A percentile compares a stretch with the other conserved stretches of the same genome.
Evolutionary conservation across 129 eudicot genomes (phyloP).

Genomic region (Centaurea solstitialis): DNA sequence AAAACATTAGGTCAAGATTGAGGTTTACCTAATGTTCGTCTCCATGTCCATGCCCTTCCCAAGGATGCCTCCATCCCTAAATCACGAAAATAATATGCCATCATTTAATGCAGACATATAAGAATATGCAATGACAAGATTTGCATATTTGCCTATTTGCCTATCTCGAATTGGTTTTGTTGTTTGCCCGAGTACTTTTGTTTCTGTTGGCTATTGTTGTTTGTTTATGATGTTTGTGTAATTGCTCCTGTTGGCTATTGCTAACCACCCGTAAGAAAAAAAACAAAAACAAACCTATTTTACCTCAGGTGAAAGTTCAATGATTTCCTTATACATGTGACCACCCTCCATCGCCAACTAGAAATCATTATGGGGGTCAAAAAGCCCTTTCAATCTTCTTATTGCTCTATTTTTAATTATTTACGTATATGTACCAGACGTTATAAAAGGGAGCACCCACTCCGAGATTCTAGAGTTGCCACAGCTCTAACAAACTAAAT

Average conservation of each 20-base stretch:
- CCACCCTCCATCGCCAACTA: neutral
- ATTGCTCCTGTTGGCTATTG: no score
- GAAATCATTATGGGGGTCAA: neutral
- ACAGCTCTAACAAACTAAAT: neutral
- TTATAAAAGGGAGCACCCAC: neutral
- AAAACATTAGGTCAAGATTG: neutral
- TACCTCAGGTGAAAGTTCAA: neutral
- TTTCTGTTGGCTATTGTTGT: no score
- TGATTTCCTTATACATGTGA: neutral
- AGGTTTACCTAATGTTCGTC: conserved; percentile 52
- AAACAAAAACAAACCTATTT: no score
- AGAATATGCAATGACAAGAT: neutral
- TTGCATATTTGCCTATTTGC: no score
- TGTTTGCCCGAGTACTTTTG: no score
- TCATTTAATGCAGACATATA: neutral
- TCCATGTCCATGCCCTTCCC: conserved; percentile 78
- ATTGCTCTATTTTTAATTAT: no score
- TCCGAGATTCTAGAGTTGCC: neutral
- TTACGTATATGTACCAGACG: neutral
- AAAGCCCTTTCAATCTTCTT: neutral
- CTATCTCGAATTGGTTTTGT: no score
- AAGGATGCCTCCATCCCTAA: conserved; percentile 88
- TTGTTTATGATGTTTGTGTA: no score
- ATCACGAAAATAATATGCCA: neutral
- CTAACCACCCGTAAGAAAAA: no score